Conservation (phyloP, 78 protist genomes). For the Cavenderia fasciculata region DNA sequence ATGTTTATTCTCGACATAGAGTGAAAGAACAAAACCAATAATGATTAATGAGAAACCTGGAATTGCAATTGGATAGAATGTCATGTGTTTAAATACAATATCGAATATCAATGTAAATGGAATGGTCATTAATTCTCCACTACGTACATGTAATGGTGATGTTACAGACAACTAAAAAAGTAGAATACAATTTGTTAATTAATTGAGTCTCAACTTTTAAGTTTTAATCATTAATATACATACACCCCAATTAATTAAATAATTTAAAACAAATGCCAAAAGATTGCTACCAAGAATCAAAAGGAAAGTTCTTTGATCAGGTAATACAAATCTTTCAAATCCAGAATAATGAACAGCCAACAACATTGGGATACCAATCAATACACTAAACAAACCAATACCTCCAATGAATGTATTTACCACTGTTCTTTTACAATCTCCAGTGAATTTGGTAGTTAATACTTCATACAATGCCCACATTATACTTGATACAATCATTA, state of each 20-base stretch:
- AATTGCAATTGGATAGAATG: slow-evolving; percentile 22
- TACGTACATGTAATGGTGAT: slow-evolving; percentile 46
- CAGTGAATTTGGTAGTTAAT: slow-evolving; percentile 26
- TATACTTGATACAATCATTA: slow-evolving; percentile 40
- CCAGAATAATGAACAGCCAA: neutral
- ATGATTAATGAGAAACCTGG: slow-evolving; percentile 53
- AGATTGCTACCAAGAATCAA: neutral
- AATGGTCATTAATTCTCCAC: slow-evolving; percentile 54
- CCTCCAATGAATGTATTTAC: slow-evolving; percentile 35
- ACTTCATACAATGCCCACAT: slow-evolving; percentile 66
- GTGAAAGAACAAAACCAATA: slow-evolving; percentile 24
- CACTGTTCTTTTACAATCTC: slow-evolving; percentile 12
- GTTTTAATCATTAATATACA: too few relatives aligned
- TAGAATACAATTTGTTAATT: too few relatives aligned
- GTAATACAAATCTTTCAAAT: slow-evolving; percentile 1
- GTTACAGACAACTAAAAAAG: slow-evolving; percentile 37
- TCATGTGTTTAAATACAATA: neutral
- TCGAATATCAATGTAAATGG: slow-evolving; percentile 47
- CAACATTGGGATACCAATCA: slow-evolving; percentile 29
- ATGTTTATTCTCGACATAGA: slow-evolving; percentile 37
- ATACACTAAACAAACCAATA: neutral
- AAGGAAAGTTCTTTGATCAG: neutral
- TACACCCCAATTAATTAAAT: slow-evolving; percentile 36
- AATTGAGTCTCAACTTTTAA: too few relatives aligned
- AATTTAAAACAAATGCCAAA: neutral